Conservation (phyloP, 1,284 basidiomycete genomes). For the Butyriboletus appendiculatus region DNA sequence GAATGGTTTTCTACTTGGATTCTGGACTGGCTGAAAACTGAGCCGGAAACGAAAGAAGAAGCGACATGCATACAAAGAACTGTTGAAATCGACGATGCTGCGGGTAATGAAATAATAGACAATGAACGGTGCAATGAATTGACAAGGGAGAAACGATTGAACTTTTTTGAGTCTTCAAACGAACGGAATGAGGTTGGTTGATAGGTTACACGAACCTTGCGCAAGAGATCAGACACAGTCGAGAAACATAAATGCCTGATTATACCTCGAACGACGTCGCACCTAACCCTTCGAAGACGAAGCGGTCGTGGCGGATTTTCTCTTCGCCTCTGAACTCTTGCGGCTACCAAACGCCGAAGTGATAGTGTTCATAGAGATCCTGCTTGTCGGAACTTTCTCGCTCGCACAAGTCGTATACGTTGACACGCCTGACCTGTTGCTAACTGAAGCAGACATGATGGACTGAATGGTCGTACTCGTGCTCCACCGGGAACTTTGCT, state of each 20-base stretch:
- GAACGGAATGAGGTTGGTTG: background rate
- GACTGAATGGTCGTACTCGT: slow-evolving; percentile 33
- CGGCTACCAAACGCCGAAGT: slow-evolving; percentile 29
- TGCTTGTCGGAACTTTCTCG: slow-evolving; percentile 27
- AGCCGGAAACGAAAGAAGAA: slow-evolving; percentile 1
- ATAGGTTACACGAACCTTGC: slow-evolving; percentile 1
- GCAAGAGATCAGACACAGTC: slow-evolving; percentile 5
- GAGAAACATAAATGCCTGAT: background rate
- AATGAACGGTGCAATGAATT: background rate
- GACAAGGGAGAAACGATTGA: background rate
- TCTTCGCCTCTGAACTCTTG: slow-evolving; percentile 32
- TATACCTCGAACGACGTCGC: slow-evolving; percentile 3
- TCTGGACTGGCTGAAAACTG: slow-evolving; percentile 1
- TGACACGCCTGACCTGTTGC: slow-evolving; percentile 31
- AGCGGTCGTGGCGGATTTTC: slow-evolving; percentile 28
- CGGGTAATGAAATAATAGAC: slow-evolving; percentile 5
- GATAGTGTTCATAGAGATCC: slow-evolving; percentile 33
- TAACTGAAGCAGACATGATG: slow-evolving; percentile 28
- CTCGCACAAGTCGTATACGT: slow-evolving; percentile 34
- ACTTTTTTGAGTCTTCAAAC: slow-evolving; percentile 6
- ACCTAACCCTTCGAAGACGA: slow-evolving; percentile 29
- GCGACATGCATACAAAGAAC: slow-evolving; percentile 3
- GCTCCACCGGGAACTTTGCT: slow-evolving; percentile 31
- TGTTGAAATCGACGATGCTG: slow-evolving; percentile 5
- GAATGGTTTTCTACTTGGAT: slow-evolving; percentile 14